Percentiles rank a stretch among this genome's conserved stretches.
Evolutionary conservation across 805 yeast genomes (phyloP).

Genomic region (Millerozyma acaciae): DNA sequence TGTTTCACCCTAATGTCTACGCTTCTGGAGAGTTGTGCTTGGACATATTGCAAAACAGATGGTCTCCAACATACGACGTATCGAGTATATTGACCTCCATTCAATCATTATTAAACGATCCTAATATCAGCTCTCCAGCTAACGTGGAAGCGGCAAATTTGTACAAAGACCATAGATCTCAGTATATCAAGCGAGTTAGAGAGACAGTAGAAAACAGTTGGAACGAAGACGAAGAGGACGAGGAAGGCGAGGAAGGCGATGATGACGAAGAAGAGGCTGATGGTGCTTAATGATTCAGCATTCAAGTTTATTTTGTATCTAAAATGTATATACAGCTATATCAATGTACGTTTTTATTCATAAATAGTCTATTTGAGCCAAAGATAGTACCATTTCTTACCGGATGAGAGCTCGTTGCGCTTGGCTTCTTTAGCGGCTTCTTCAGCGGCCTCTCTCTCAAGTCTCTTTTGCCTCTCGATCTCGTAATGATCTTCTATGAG

Average conservation of each 20-base stretch:
- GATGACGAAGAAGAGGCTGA: slow-evolving; percentile 20
- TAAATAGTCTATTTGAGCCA: slow-evolving; percentile 42
- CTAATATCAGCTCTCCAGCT: slow-evolving; percentile 94
- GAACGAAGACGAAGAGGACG: slow-evolving; percentile 73
- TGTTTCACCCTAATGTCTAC: slow-evolving; percentile 98
- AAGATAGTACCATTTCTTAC: slow-evolving; percentile 47
- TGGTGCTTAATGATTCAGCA: slow-evolving; percentile 5
- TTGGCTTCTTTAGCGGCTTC: slow-evolving; percentile 11
- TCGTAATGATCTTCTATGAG: slow-evolving; percentile 37
- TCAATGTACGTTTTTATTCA: slow-evolving; percentile 4
- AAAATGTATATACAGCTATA: slow-evolving; percentile 2
- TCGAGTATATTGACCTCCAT: slow-evolving; percentile 91
- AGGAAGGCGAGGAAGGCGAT: slow-evolving; percentile 45
- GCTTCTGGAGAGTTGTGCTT: slow-evolving; percentile 93
- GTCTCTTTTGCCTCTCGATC: slow-evolving; percentile 21
- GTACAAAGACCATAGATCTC: slow-evolving; percentile 91
- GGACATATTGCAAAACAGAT: slow-evolving; percentile 92
- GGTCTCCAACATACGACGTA: slow-evolving; percentile 98
- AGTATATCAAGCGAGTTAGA: slow-evolving; percentile 85
- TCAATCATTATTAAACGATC: slow-evolving; percentile 90
- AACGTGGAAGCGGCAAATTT: slow-evolving; percentile 96
- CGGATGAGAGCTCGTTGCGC: slow-evolving; percentile 8
- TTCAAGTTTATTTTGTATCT: background rate
- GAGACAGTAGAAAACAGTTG: slow-evolving; percentile 94
- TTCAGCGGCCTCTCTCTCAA: slow-evolving; percentile 9